Base-by-base conservation (phyloP, 305 asterid species). In the Caryopteris hybrid region DNA sequence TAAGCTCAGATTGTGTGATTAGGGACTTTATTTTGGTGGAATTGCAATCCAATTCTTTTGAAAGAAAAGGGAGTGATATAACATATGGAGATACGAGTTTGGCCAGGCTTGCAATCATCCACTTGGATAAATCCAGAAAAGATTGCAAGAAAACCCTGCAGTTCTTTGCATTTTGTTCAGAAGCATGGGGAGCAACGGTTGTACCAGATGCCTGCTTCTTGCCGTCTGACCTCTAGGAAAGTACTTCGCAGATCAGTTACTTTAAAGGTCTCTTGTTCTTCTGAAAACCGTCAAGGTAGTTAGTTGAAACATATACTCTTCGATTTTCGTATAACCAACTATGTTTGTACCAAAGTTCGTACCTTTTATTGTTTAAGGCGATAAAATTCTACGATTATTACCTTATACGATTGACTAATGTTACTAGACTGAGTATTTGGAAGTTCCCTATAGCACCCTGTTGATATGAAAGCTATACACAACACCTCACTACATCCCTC, bases 201-300 rank as follows among this genome's bases (percentile, higher is more conserved):
- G 76, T 52, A 51, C 69, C 77, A 20, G 56, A 46, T 61, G 22
- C 66, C 74, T 23, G 59, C 64, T 71, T 64, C 88, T 65, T 56
- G 75, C 67, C 64, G 66, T 73, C 61, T 81, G 31, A 69, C 57
- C 42, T 51, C 76, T 41, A 72, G 61, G 56, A 81, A 69, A 42
- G 61, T 70, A 68, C 27, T 27, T 46, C 71, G 50, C 41, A 61
- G 83, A 51, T 58, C 75, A 48, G 45, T 74, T n/a, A 61, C 62
- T 20, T 64, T 84, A 16, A 83, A 79, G 80, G 88, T 83, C 72
- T 85, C 83, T 5, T 77, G 86, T 76, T 82, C 89, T 74, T 79
- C 95, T 57, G 86, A 79, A 66, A 83, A 74, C 18, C 71, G 68
- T 76, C 84, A 77, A 86, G 96, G 96, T 89, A 80, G 71, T 70